Evolutionary conservation across 2,329 filamentous ascomycete species (phyloP).

Genomic region (Colletotrichum tropicicola): DNA sequence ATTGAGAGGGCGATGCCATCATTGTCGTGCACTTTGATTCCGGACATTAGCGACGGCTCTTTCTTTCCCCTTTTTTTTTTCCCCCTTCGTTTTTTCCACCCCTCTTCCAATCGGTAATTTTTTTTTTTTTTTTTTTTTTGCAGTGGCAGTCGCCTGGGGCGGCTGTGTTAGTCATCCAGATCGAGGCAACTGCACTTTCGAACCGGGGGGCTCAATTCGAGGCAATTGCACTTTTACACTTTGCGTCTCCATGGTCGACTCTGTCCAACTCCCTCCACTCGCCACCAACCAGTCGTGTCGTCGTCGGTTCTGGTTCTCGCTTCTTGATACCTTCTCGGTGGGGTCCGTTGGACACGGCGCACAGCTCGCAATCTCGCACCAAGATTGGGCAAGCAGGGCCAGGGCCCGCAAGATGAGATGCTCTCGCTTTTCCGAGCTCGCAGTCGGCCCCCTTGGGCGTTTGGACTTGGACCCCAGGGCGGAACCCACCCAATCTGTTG

Average conservation of each 20-base stretch:
- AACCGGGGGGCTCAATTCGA: too few species aligned
- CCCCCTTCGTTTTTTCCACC: too few species aligned
- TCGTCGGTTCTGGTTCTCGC: background rate
- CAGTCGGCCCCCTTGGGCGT: too few species aligned
- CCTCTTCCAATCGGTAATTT: too few species aligned
- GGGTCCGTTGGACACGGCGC: background rate
- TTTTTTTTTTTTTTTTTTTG: too few species aligned
- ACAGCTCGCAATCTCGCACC: constrained; percentile 18
- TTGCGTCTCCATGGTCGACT: background rate
- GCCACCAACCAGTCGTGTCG: background rate
- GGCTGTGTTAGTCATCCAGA: too few species aligned
- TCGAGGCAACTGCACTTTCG: too few species aligned
- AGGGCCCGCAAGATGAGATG: constrained; percentile 13
- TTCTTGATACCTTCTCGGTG: background rate
- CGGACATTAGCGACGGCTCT: background rate
- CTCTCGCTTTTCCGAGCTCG: too few species aligned
- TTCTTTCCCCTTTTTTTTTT: background rate
- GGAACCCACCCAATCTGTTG: background rate
- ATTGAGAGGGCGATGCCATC: background rate
- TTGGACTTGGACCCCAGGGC: too few species aligned
- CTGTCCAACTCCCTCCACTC: background rate
- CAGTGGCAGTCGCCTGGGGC: too few species aligned
- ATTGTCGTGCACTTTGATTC: background rate
- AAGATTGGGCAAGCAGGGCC: constrained; percentile 9
- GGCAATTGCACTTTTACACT: too few species aligned